Evolutionary conservation across 169 alveolate species (phyloP).

Genomic region (Cryptosporidium sp.): DNA sequence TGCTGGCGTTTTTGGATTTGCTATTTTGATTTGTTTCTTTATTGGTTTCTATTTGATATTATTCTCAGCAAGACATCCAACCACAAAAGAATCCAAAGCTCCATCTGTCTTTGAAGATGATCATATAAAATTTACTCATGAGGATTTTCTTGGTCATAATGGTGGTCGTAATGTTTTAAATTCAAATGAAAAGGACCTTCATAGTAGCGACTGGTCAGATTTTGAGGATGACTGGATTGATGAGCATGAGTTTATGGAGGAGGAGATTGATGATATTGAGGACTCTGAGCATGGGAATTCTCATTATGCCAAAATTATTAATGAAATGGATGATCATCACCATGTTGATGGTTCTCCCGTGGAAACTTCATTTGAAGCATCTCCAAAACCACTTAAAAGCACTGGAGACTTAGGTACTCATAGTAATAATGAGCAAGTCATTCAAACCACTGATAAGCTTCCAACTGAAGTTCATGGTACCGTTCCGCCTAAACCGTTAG

Average conservation of each 20-base stretch:
- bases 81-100: background rate
- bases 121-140: background rate
- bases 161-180: background rate
- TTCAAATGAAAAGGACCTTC: constrained; percentile 12
- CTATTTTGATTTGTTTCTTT: constrained; percentile 14
- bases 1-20: constrained; percentile 18
- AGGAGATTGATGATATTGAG: constrained; percentile 65
- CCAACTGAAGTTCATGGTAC: constrained; percentile 56
- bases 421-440: background rate
- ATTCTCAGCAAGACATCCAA: background rate
- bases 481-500: constrained; percentile 51
- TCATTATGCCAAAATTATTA: constrained; percentile 40
- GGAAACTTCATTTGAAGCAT: constrained; percentile 6
- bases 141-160: background rate
- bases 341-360: background rate
- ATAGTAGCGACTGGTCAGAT: constrained; percentile 64
- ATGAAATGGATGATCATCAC: background rate
- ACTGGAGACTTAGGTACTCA: constrained; percentile 5
- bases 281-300: constrained; percentile 60
- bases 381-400: background rate
- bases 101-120: constrained; percentile 10
- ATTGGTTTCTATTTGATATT: constrained; percentile 26
- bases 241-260: constrained; percentile 65
- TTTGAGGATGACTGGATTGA: constrained; percentile 74
- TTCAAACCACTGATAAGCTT: constrained; percentile 5